Base-by-base conservation (phyloP, 1,139 yeast genomes). In the Kluyveromyces sp. region DNA sequence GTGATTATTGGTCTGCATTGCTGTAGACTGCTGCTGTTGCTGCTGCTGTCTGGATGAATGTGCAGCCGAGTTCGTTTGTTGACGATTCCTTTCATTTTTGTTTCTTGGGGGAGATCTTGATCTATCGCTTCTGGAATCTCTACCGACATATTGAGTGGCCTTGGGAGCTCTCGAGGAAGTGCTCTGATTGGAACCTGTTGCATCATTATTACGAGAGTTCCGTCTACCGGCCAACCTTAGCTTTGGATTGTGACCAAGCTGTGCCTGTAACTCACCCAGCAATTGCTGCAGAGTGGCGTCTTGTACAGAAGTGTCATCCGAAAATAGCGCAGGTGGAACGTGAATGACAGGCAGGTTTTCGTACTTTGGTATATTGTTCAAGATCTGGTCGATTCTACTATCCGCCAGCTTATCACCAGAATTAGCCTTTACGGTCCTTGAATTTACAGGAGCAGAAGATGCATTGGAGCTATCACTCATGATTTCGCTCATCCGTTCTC, bases 401-500 rank as follows among this genome's bases (percentile, higher is more conserved):
- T 17, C 22, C 17, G 36, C 3, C 15, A 17, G 16, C 19, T 11
- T 13, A 8, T 18, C 15, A 3, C 31, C 30, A 13, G 26, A 16
- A 35, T 25, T 26, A 35, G 16, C 20, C 8, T 19, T n/a, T 4
- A 26, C 25, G 4, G 36, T 3, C 4, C 36, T 19, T 33, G 25
- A 12, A 13, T 17, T 33, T 18, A 9, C 12, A 26, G 39, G 25
- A 56, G 77, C 80, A 46, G 69, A 60, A 4, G 64, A 50, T 25
- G 62, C 48, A 7, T 59, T 49, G 9, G 57, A 45, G 17, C 59
- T 44, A 13, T 56, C 45, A 8, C 36, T 46, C 19, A 45, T 51
- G 46, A 76, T 67, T 40, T 71, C 69, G 56, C 80, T 81, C 63
- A 77, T 78, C 56, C 75, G 79, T n/a, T 69, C 63, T 61, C 80